phyloP scores from a whole-genome alignment of 441 rosid genomes.

The Mallotus repandus region DNA sequence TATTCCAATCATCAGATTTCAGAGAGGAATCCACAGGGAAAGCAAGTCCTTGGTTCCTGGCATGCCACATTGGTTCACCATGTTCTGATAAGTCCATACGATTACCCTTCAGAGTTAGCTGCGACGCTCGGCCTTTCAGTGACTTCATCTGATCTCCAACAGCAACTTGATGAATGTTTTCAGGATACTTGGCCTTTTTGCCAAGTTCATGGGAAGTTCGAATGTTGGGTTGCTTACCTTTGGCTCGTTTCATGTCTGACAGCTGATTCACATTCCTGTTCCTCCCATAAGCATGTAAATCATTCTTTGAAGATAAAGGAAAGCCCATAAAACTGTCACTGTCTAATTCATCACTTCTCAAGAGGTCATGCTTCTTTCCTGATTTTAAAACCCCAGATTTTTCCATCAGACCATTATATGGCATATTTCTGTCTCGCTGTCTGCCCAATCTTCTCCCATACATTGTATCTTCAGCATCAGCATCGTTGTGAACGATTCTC shows the following conservation, averaged over 20 bases:
- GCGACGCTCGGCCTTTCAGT: slow-evolving; percentile 41
- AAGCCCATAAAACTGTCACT: slow-evolving; percentile 50
- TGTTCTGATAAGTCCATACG: slow-evolving; percentile 44
- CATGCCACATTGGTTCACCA: slow-evolving; percentile 49
- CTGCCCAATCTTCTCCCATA: slow-evolving; percentile 58
- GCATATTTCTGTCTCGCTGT: slow-evolving; percentile 43
- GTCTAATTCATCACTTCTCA: slow-evolving; percentile 46
- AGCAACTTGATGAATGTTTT: slow-evolving; percentile 38
- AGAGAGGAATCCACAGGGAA: slow-evolving; percentile 50
- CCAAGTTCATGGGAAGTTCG: slow-evolving; percentile 36
- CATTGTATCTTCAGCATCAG: slow-evolving; percentile 57
- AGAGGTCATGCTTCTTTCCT: slow-evolving; percentile 53
- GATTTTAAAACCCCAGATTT: slow-evolving; percentile 50
- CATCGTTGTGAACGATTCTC: slow-evolving; percentile 32
- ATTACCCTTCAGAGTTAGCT: slow-evolving; percentile 46
- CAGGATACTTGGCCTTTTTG: slow-evolving; percentile 48
- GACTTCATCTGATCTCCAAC: slow-evolving; percentile 59
- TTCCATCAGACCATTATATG: slow-evolving; percentile 29
- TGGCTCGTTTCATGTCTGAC: slow-evolving; percentile 31
- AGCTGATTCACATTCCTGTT: slow-evolving; percentile 36
- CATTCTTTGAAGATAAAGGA: slow-evolving; percentile 57
- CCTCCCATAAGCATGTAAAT: slow-evolving; percentile 44
- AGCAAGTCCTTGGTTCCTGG: slow-evolving; percentile 45
- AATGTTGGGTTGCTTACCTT: slow-evolving; percentile 35
- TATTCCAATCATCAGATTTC: slow-evolving; percentile 55